Base-by-base conservation (phyloP, 2,329 filamentous ascomycete genomes). In the Trichoderma oligosporum region DNA sequence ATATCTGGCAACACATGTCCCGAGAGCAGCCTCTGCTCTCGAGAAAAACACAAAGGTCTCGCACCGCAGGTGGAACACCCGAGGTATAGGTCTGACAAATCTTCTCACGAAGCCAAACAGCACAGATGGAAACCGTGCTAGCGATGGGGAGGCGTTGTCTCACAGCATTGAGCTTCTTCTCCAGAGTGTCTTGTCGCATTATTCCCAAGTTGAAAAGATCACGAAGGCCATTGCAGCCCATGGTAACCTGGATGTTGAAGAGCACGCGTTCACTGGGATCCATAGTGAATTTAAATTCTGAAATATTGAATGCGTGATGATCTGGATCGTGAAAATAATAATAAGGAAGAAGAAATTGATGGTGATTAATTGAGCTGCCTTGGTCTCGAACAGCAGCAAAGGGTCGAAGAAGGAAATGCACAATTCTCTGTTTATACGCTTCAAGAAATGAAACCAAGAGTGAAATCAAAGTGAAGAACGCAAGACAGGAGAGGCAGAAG, bases 51-150 rank as follows among this genome's bases (percentile, higher is more conserved):
- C 51, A 55, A 4, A 59, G 35, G 4, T 25, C 36, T 20, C n/a
- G 18, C 20, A 55, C 7, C 6, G 20, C n/a, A 11, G 41, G 41
- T 16, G 16, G 27, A 16, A 14, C 16, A 9, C 22, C 24, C 7
- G 22, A 7, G 29, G 16, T 18, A 4, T 42, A 25, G 35, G n/a
- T 36, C 25, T 44, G 24, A 39, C 54, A 41, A 1, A 46, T 48
- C 20, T 63, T 62, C n/a, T 64, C 61, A n/a, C 61, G 53, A 7
- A 71, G 61, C 70, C 70, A 71, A 3, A 58, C 51, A 7, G 61
- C 59, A 36, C 65, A 69, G 27, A 70, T 63, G 5, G 62, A 64
- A 1, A 61, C 62, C n/a, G 64, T 61, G 41, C 52, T 63, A 7
- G 18, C n/a, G 5, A 33, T 2, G 1, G 59, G 31, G 11, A 69